Conservation (phyloP, 805 yeast genomes). For the Torulaspora maleeae region DNA sequence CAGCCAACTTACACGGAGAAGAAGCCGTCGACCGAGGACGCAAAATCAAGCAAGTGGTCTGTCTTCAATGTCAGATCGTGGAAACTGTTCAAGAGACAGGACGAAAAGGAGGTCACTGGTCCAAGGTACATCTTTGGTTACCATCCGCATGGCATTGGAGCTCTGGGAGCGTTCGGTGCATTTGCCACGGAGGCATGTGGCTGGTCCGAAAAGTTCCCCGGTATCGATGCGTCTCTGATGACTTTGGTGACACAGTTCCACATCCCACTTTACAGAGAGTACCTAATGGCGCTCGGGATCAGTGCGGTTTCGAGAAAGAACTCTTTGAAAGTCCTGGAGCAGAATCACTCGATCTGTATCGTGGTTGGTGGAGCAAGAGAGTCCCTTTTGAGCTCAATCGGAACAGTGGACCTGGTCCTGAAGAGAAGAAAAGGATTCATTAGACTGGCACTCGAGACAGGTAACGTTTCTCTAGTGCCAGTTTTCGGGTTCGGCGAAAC, state of each 20-base stretch:
- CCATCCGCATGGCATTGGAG: constrained; percentile 95
- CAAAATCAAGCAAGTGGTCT: neutral
- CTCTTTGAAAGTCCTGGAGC: constrained; percentile 56
- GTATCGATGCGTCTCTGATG: constrained; percentile 70
- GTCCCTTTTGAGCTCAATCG: constrained; percentile 61
- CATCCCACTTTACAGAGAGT: constrained; percentile 83
- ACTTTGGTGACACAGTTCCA: constrained; percentile 81
- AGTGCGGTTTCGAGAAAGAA: constrained; percentile 78
- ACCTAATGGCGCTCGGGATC: constrained; percentile 71
- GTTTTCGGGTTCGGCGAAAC: constrained; percentile 89
- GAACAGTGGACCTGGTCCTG: constrained; percentile 61
- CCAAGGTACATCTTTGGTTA: constrained; percentile 85
- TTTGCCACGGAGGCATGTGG: constrained; percentile 78
- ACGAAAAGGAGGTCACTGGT: constrained; percentile 43
- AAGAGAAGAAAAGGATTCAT: constrained; percentile 83
- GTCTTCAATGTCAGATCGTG: constrained; percentile 12
- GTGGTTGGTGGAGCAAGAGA: constrained; percentile 98
- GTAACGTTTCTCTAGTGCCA: constrained; percentile 79
- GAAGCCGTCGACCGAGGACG: constrained; percentile 15
- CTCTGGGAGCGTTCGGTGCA: constrained; percentile 84
- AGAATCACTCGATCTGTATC: constrained; percentile 73
- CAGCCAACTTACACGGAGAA: constrained; percentile 63
- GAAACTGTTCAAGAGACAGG: constrained; percentile 15
- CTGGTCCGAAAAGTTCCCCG: constrained; percentile 69
- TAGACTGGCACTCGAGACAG: constrained; percentile 74